Percentiles rank a stretch among this genome's conserved stretches.
Evolutionary conservation across 2,329 filamentous ascomycete species (phyloP).

Genomic region (Aspergillus pseudonomiae): DNA sequence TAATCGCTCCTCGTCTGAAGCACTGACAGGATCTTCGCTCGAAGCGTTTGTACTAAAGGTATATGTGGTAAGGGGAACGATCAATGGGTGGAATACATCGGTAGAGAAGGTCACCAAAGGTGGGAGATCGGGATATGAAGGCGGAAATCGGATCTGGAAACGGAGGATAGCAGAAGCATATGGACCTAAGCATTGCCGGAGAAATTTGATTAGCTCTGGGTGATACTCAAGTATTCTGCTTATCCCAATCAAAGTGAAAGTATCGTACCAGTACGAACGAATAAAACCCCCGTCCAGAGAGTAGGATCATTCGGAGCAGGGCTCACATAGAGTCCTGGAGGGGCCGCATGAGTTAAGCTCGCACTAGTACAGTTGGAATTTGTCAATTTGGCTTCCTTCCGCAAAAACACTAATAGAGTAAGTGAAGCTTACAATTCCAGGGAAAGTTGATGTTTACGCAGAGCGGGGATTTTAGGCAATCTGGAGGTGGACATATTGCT

Average conservation of each 20-base stretch:
- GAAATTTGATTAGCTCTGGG: slow-evolving; percentile 7
- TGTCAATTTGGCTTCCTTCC: background rate
- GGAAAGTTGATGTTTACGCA: slow-evolving; percentile 75
- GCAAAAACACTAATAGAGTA: background rate
- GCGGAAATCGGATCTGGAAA: slow-evolving; percentile 86
- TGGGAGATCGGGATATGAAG: slow-evolving; percentile 75
- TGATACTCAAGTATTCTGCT: background rate
- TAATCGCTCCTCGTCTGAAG: slow-evolving; percentile 78
- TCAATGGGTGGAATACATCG: slow-evolving; percentile 92
- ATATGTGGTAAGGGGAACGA: slow-evolving; percentile 92
- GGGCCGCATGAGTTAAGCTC: slow-evolving; percentile 78
- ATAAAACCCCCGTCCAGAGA: slow-evolving; percentile 88
- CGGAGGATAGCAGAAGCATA: slow-evolving; percentile 85
- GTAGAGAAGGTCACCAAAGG: slow-evolving; percentile 86
- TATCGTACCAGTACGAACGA: slow-evolving; percentile 77
- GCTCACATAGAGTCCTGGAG: slow-evolving; percentile 83
- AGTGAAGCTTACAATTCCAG: slow-evolving; percentile 74
- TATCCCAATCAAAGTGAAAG: background rate
- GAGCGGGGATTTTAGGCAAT: slow-evolving; percentile 49
- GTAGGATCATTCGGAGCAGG: slow-evolving; percentile 79
- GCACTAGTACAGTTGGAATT: slow-evolving; percentile 56
- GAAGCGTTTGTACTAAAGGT: slow-evolving; percentile 82
- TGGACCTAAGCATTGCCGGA: slow-evolving; percentile 62
- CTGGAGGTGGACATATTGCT: slow-evolving; percentile 30
- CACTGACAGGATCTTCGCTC: slow-evolving; percentile 76